phyloP scores from a whole-genome alignment of 106 monocot species.

The Triglochin maritima region DNA sequence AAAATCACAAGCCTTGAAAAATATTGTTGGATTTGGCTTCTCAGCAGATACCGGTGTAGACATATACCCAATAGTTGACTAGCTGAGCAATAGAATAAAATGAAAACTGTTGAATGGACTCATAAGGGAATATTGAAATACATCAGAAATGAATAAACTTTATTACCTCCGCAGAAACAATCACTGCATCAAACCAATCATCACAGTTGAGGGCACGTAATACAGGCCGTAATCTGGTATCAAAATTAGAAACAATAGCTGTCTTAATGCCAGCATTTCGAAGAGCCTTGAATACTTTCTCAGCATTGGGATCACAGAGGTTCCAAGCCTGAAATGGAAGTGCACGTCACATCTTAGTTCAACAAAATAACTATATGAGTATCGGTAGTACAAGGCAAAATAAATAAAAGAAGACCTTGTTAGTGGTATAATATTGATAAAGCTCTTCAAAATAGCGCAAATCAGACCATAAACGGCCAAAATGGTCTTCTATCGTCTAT shows the following conservation, averaged over 20 bases:
- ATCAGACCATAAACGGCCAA: slow-evolving; percentile 96
- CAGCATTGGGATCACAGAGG: slow-evolving; percentile 83
- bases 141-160: background rate
- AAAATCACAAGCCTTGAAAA: slow-evolving; percentile 85
- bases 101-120: background rate
- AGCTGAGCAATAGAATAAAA: background rate
- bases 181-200: slow-evolving; percentile 93
- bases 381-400: background rate
- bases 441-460: slow-evolving; percentile 88
- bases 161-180: slow-evolving; percentile 85
- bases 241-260: slow-evolving; percentile 95
- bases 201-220: slow-evolving; percentile 87
- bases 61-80: background rate
- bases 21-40: slow-evolving; percentile 97
- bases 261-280: slow-evolving; percentile 70
- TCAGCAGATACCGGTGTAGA: slow-evolving; percentile 75
- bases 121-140: background rate
- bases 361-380: no score
- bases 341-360: background rate
- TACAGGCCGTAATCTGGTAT: slow-evolving; percentile 79
- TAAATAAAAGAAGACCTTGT: slow-evolving; percentile 37
- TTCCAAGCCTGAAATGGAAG: slow-evolving; percentile 64
- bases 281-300: slow-evolving; percentile 73
- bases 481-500: slow-evolving; percentile 92
- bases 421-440: slow-evolving; percentile 88